Evolutionary conservation across 495 filamentous ascomycete species (phyloP), one percentile per base, ranked within the genome.

Genomic region (Penicillium longicatenatum): DNA sequence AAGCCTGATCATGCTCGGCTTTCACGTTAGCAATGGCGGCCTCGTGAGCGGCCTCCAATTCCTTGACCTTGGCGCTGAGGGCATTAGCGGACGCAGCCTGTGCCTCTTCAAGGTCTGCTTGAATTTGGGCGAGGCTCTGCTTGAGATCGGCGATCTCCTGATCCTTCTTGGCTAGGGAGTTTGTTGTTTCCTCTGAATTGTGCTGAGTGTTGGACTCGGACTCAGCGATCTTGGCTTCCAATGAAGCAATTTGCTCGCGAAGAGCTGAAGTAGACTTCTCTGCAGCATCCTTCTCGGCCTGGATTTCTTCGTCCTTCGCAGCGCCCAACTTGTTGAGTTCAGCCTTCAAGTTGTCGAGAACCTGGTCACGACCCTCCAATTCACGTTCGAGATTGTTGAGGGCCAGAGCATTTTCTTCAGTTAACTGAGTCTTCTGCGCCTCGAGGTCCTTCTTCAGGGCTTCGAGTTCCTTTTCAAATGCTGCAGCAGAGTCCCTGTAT

Each of bases 261-360:
- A 77, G 63, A 10, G 52, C 54, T 1, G 64, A 58, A 35, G 70
- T 57, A 16, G 67, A 63, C 20, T 68, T 58, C 22, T 75, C 70
- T 4, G 73, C 68, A 43, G 72, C 61, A 19, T 75, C 71, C 54
- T 81, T 78, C n/a, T 76, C 72, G 17, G 71, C 73, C 11, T 63
- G 64, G 31, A 77, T 66, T 39, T 75, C 77, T 43, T 77, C 62
- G 26, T 78, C 66, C 58, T 79, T 81, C 33, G 73, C 61, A 22
- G 69, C 54, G 21, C 60, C 65, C 16, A 80, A 52, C 46, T 73
- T 75, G 31, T 75, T 64, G 41, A 79, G 68, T 52, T 82, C 78
- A 4, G 57, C 63, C 19, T 79, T 70, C 29, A 82, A 68, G 35
- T 74, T 72, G 17, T 75, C 74, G 35, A 82, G 66, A 4, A 79